These are phyloP conservation scores for Penicillium roqueforti DNA, from an alignment of 495 filamentous ascomycete species.

Conservation along the genomic window DNA sequence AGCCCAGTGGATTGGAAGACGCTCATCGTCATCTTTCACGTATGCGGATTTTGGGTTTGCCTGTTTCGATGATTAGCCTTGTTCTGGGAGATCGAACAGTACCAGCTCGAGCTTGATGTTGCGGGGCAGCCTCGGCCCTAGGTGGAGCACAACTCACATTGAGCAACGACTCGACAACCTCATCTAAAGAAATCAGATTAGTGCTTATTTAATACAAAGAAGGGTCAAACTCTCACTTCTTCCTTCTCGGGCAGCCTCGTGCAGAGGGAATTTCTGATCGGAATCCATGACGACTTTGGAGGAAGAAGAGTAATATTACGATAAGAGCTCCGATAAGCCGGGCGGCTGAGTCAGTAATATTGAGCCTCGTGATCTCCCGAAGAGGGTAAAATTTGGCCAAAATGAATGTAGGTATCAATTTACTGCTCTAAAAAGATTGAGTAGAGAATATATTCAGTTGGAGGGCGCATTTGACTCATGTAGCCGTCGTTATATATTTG, in stretches of 20 bases:
- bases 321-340: conserved; percentile 34
- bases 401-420: no score
- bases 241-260: conserved; percentile 85
- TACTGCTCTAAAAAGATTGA: no score
- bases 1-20: conserved; percentile 94
- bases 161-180: conserved; percentile 69
- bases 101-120: conserved; percentile 9
- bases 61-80: conserved; percentile 34
- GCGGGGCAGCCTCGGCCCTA: conserved; percentile 28
- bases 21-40: conserved; percentile 79
- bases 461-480: no score
- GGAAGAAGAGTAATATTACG: conserved; percentile 8
- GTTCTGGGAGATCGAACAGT: neutral
- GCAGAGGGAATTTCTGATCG: conserved; percentile 65
- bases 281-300: conserved; percentile 35
- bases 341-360: conserved; percentile 9
- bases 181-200: conserved; percentile 39
- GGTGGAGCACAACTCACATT: conserved; percentile 48
- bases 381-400: no score
- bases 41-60: conserved; percentile 74
- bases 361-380: no score
- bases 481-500: no score
- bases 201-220: neutral
- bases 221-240: conserved; percentile 56
- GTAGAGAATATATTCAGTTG: no score